Base-by-base conservation (phyloP, 345 rosid species). In the Syzygium aqueum region DNA sequence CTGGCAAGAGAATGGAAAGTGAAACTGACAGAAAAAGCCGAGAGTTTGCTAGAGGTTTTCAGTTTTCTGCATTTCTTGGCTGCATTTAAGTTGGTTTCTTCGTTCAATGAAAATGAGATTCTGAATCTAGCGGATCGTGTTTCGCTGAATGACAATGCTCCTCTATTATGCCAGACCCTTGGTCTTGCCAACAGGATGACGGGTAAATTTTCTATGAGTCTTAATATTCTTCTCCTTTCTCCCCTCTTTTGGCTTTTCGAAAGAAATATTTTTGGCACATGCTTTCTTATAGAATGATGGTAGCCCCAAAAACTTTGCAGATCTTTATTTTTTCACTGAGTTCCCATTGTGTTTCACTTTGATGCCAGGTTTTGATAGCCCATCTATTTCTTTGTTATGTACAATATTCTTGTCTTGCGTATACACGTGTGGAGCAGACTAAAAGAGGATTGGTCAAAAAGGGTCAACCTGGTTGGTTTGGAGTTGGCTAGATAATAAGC, bases 1-100 rank as follows among this genome's bases (percentile, higher is more conserved):
- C 80, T 91, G 77, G 93, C 93, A 43, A 83, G 19, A 63, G 90
- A 88, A 63, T 92, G 94, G 91, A 92, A 89, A 91, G 59, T 77
- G 37, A 91, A 87, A 86, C 88, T 91, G 87, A 37, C 82, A 15
- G 87, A 88, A 16, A 63, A 77, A 54, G 57, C 87, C 19, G 89
- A 89, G 50, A 63, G 88, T 84, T 87, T 90, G 23, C 84, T 88
- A 61, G 94, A 91, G 91, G 91, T 91, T 85, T 86, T 91, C 87
- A 86, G 89, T 40, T 89, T 92, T 84, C 85, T 92, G 85, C 88
- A 89, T 59, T 88, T 92, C 86, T 87, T 92, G 52, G 91, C 91
- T 87, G 91, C 91, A 52, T 92, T 89, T 57, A 84, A 88, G 86
- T 87, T 92, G 90, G 91, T 85, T 51, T 87, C 89, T 89, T 65